Percentiles rank a stretch among this genome's conserved stretches.
Conservation (phyloP, 768 basidiomycete genomes). For the Amanita polypyramis region DNA sequence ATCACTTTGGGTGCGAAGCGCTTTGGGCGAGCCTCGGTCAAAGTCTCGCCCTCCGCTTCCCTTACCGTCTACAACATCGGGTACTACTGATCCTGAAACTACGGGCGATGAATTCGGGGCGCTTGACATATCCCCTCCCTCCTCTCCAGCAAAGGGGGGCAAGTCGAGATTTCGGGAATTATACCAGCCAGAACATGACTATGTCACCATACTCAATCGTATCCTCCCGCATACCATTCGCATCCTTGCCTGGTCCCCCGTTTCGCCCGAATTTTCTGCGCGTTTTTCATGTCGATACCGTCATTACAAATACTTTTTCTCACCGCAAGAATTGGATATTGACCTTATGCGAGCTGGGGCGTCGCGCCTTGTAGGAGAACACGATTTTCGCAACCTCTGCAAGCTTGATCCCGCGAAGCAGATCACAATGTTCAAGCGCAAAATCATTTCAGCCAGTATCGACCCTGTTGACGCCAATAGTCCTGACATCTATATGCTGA, state of each 20-base stretch:
- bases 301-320: slow-evolving; percentile 99
- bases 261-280: slow-evolving; percentile 69
- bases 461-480: slow-evolving; percentile 26
- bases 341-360: slow-evolving; percentile 70
- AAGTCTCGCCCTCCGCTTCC: slow-evolving; percentile 7
- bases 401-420: slow-evolving; percentile 91
- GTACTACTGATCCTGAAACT: slow-evolving; percentile 10
- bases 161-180: slow-evolving; percentile 8
- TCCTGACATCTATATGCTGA: slow-evolving; percentile 53
- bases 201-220: slow-evolving; percentile 73
- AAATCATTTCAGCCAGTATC: slow-evolving; percentile 59
- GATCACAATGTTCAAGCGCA: slow-evolving; percentile 67
- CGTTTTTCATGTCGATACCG: slow-evolving; percentile 79
- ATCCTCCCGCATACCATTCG: slow-evolving; percentile 86
- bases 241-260: slow-evolving; percentile 89
- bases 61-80: background rate
- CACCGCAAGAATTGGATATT: slow-evolving; percentile 54
- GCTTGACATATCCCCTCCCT: slow-evolving; percentile 18
- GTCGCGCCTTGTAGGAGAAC: slow-evolving; percentile 63
- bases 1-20: slow-evolving; percentile 83
- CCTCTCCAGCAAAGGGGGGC: slow-evolving; percentile 1
- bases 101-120: slow-evolving; percentile 30
- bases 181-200: slow-evolving; percentile 48
- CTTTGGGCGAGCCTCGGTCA: slow-evolving; percentile 22
- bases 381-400: slow-evolving; percentile 95